Conservation (phyloP, 2,329 filamentous ascomycete species). For the Onygenales sp. region DNA sequence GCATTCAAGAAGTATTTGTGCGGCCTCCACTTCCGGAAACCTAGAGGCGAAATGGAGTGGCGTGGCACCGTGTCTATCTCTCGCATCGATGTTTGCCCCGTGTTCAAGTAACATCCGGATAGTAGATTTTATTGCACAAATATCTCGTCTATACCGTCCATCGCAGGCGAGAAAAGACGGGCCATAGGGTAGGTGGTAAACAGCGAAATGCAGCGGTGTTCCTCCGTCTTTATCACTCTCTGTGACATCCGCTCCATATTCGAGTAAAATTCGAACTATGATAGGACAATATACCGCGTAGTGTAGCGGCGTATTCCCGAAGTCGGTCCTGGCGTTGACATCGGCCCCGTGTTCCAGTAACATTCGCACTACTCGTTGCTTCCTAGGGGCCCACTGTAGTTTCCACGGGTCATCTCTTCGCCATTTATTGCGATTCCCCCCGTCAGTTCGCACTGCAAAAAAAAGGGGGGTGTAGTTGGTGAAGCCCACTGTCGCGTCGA, state of each 20-base stretch:
- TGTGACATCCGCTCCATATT: neutral
- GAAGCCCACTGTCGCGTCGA: neutral
- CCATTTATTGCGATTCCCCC: neutral
- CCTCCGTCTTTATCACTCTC: neutral
- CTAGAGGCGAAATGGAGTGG: neutral
- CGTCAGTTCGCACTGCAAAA: neutral
- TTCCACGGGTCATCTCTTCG: too few relatives aligned
- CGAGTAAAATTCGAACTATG: neutral
- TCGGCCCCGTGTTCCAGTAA: neutral
- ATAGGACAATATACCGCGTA: neutral
- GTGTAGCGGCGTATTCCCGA: neutral
- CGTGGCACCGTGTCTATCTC: neutral
- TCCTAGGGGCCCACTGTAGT: neutral
- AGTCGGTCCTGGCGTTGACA: neutral
- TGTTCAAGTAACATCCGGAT: neutral
- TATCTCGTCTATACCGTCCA: too few relatives aligned
- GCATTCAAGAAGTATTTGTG: neutral
- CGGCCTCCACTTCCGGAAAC: neutral
- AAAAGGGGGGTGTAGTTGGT: neutral
- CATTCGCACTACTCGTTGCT: neutral
- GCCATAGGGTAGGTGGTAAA: neutral
- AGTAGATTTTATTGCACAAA: neutral
- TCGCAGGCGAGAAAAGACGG: neutral
- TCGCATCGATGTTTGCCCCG: neutral
- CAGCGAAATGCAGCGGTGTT: neutral